Conservation (phyloP, 345 rosid genomes). For the Citrus unshiu region DNA sequence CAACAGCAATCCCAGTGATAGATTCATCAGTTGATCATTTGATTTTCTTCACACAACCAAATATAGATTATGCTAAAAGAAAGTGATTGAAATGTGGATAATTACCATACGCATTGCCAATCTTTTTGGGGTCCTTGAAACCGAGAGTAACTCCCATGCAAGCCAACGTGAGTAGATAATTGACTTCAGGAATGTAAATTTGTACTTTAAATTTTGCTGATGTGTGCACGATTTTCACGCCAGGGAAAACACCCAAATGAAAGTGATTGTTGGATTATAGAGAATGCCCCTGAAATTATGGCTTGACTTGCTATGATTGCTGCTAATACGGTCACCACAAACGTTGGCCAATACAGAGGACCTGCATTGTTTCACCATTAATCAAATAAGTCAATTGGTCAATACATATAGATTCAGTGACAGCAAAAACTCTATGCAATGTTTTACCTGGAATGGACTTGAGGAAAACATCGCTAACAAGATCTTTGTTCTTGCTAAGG, state of each 20-base stretch:
- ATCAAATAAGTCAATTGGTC: background rate
- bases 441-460: constrained; percentile 32
- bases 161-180: constrained; percentile 47
- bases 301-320: constrained; percentile 56
- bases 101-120: constrained; percentile 60
- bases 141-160: constrained; percentile 41
- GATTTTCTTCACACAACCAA: too few relatives aligned
- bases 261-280: constrained; percentile 52
- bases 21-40: background rate
- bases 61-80: background rate
- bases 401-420: background rate
- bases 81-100: background rate
- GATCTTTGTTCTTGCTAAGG: constrained; percentile 29
- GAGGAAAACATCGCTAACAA: constrained; percentile 27
- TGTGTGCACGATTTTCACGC: constrained; percentile 49
- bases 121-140: constrained; percentile 35
- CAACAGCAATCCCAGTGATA: constrained; percentile 42
- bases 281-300: constrained; percentile 53
- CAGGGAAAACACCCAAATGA: constrained; percentile 52
- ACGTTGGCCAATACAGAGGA: constrained; percentile 49
- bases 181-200: constrained; percentile 50
- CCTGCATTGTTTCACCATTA: constrained; percentile 13
- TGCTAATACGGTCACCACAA: constrained; percentile 35
- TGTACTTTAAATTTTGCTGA: constrained; percentile 45
- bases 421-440: too few relatives aligned